These are phyloP conservation scores for Coriolopsis trogii DNA, from an alignment of 1,284 basidiomycete species.

Conservation along the genomic window DNA sequence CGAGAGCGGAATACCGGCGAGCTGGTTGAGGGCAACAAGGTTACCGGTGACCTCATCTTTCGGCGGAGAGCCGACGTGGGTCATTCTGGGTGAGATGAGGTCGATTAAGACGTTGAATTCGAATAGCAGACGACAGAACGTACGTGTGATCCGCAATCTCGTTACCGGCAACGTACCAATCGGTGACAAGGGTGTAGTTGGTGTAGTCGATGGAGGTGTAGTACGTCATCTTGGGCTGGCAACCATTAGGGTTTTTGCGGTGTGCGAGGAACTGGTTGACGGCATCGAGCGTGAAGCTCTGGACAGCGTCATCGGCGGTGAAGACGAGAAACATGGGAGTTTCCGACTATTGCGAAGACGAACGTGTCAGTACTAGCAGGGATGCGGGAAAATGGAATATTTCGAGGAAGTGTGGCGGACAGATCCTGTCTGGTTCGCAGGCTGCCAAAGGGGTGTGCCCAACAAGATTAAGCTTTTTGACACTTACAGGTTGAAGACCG, in stretches of 20 bases:
- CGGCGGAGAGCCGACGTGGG: slow-evolving; percentile 71
- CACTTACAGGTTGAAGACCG: slow-evolving; percentile 61
- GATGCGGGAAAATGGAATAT: too few relatives aligned
- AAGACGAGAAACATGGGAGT: slow-evolving; percentile 75
- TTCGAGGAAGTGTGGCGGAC: too few relatives aligned
- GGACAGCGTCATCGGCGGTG: slow-evolving; percentile 75
- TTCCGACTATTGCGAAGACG: slow-evolving; percentile 45
- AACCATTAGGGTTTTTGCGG: slow-evolving; percentile 85
- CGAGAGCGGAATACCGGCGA: slow-evolving; percentile 77
- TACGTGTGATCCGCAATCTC: slow-evolving; percentile 89
- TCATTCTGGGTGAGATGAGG: too few relatives aligned
- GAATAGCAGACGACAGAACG: too few relatives aligned
- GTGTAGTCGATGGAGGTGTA: slow-evolving; percentile 76
- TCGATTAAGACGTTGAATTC: too few relatives aligned
- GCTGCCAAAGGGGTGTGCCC: background rate
- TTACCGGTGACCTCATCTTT: slow-evolving; percentile 78
- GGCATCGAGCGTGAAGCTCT: slow-evolving; percentile 72
- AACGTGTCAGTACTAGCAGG: background rate
- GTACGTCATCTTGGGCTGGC: slow-evolving; percentile 74
- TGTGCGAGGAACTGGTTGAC: slow-evolving; percentile 78
- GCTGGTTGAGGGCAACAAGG: slow-evolving; percentile 77
- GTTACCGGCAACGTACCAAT: slow-evolving; percentile 85
- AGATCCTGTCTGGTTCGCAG: background rate
- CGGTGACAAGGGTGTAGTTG: slow-evolving; percentile 81
- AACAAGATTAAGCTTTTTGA: slow-evolving; percentile 9